A percentile compares a stretch with the other conserved stretches of the same genome.
Conservation (phyloP, 2,329 filamentous ascomycete species). For the Emergomyces africanus region DNA sequence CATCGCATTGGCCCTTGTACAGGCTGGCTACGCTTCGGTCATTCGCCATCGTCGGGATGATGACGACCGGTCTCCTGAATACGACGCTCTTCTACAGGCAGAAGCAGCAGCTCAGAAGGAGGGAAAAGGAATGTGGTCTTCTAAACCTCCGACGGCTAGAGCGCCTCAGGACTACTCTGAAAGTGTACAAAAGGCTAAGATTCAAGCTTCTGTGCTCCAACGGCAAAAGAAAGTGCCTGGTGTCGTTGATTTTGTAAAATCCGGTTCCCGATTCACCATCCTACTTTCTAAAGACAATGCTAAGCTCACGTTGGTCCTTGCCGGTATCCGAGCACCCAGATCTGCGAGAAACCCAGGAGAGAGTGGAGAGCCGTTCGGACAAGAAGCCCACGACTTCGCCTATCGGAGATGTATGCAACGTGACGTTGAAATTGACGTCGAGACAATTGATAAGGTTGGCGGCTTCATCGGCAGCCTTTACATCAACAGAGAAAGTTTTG, state of each 20-base stretch:
- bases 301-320: slow-evolving; percentile 89
- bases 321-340: slow-evolving; percentile 78
- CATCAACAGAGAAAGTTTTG: slow-evolving; percentile 90
- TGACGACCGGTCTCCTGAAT: slow-evolving; percentile 83
- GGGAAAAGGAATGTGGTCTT: slow-evolving; percentile 88
- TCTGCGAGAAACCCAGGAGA: slow-evolving; percentile 72
- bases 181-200: slow-evolving; percentile 86
- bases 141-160: slow-evolving; percentile 75
- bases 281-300: slow-evolving; percentile 84
- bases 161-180: slow-evolving; percentile 82
- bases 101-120: slow-evolving; percentile 59
- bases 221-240: slow-evolving; percentile 87
- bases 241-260: slow-evolving; percentile 94
- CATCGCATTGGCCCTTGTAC: slow-evolving; percentile 70
- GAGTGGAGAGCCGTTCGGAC: slow-evolving; percentile 81
- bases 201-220: slow-evolving; percentile 75
- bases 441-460: slow-evolving; percentile 90
- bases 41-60: slow-evolving; percentile 93
- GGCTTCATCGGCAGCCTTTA: slow-evolving; percentile 94
- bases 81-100: slow-evolving; percentile 48
- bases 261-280: slow-evolving; percentile 87
- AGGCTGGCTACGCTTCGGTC: slow-evolving; percentile 85
- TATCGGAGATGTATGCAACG: slow-evolving; percentile 82
- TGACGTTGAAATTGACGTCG: slow-evolving; percentile 89
- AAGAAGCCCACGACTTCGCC: slow-evolving; percentile 87